Base-by-base conservation (phyloP, 1,284 basidiomycete species). In the Peniophora sp. region DNA sequence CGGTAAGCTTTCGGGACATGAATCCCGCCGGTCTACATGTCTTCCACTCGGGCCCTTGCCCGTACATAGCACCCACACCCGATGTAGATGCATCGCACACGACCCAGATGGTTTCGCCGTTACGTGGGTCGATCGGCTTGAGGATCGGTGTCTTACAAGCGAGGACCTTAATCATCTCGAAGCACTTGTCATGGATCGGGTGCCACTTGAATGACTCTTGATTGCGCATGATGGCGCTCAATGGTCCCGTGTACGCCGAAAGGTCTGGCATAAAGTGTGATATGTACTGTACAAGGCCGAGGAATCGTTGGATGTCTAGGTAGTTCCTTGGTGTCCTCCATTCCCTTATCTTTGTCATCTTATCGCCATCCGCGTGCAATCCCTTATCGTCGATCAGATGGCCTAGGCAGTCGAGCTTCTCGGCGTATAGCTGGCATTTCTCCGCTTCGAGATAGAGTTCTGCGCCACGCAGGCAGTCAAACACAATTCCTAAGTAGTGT, bases 211-310 rank as follows among this genome's bases (percentile, higher is more conserved):
- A 45, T 8, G 18, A 3, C 43, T 14, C 43, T 14, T 22, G 12
- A 15, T 45, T 24, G 20, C 18, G n/a, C 12, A 22, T 22, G 17
- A 45, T 22, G 10, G 17, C 22, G 15, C n/a, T 22, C 43, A 45
- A 24, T 3, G 23, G 20, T 8, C 20, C 43, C n/a, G 23, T 45
- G 9, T 22, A 24, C 23, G 23, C 23, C 14, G 20, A 24, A 20
- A 37, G 24, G 47, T 35, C 35, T 23, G n/a, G 24, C 24, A 27
- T 12, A 20, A 17, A 17, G 15, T 17, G 32, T 14, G 59, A 53
- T 3, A 73, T 51, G 46, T 68, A 75, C 0, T 62, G 48, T 0
- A 68, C 62, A 0, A 74, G 54, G 0, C 72, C 71, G 0, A 76
- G 51, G 51, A 73, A 75, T 0, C 57, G 49, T 0, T 56, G 50